Evolutionary conservation across 2,329 filamentous ascomycete species (phyloP).

Genomic region (Pseudonectria foliicola): DNA sequence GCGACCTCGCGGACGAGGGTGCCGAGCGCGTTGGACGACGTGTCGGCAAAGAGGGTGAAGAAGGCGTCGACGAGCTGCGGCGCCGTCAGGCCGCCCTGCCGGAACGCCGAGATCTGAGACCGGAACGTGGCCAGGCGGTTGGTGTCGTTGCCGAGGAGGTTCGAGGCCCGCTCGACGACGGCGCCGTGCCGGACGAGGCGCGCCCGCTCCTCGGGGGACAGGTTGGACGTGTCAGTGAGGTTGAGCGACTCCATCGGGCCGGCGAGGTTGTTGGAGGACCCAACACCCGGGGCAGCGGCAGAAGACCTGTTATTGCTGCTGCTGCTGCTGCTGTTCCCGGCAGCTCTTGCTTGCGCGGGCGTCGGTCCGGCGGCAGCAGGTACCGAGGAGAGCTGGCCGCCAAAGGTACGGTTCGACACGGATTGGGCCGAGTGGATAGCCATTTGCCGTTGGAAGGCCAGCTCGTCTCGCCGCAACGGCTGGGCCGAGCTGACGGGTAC

Average conservation of each 20-base stretch:
- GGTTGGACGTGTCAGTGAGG: slow-evolving; percentile 41
- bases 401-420: slow-evolving; percentile 72
- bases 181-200: slow-evolving; percentile 72
- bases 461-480: slow-evolving; percentile 73
- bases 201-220: slow-evolving; percentile 73
- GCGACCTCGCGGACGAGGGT: slow-evolving; percentile 87
- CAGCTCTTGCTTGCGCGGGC: no score
- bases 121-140: slow-evolving; percentile 74
- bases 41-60: slow-evolving; percentile 75
- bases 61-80: slow-evolving; percentile 78
- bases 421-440: slow-evolving; percentile 86
- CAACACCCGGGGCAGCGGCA: slow-evolving; percentile 16
- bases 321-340: slow-evolving; percentile 5
- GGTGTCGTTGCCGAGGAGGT: slow-evolving; percentile 70
- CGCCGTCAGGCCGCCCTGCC: slow-evolving; percentile 60
- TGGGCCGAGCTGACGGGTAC: slow-evolving; percentile 71
- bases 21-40: slow-evolving; percentile 70
- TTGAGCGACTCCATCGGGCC: slow-evolving; percentile 43
- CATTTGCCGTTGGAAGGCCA: slow-evolving; percentile 87
- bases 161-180: slow-evolving; percentile 78
- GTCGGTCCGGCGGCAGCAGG: slow-evolving; percentile 10
- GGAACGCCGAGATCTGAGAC: slow-evolving; percentile 70
- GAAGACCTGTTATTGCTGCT: slow-evolving; percentile 12
- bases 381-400: slow-evolving; percentile 63
- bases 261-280: slow-evolving; percentile 17